Evolutionary conservation across 2,329 filamentous ascomycete genomes (phyloP), one percentile per base, ranked within the genome.

Genomic region (Fusarium kyushuense): DNA sequence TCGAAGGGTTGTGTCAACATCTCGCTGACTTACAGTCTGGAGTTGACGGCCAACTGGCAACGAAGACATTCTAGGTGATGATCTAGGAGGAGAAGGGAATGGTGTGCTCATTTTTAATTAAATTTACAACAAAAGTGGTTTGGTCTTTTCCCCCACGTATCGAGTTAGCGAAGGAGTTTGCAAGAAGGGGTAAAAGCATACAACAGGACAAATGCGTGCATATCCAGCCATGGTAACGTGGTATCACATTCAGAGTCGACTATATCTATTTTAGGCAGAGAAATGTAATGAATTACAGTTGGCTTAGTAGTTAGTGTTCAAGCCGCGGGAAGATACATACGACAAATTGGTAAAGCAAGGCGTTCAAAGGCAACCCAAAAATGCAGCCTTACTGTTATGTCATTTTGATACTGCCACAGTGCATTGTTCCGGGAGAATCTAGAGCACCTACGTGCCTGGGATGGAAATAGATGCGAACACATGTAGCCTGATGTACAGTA

Each of bases 401-500:
- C 27, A 19, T 19, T 8, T 14, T 29, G 27, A 36, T 29, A 13
- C 14, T 19, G 19, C 25, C 33, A 19, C 13, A 29, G n/a, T 16
- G 23, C 12, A 30, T 30, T 40, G 13, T 41, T 33, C 21, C 21
- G 16, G 21, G 25, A 61, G 33, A 27, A 46, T 63, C 38, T 32
- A 51, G 33, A 57, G 73, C 71, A 53, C 71, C 80, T 25, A 77
- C 79, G 6, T 77, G 75, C 55, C 55, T 81, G 47, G 71, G 78
- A 60, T 80, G 79, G 79, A 76, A 75, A 54, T 72, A 70, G 2
- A 75, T 8, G 65, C 70, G 46, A 62, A 65, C 33, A 60, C 27
- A 29, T 43, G 17, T 45, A 27, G 23, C 27, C 42, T 45, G 12
- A 45, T 30, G 41, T 30, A 19, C n/a, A 30, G 27, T 19, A n/a